A percentile compares a stretch with the other conserved stretches of the same genome.
Conservation (phyloP, 2,329 filamentous ascomycete genomes). For the Aphanocladium album region DNA sequence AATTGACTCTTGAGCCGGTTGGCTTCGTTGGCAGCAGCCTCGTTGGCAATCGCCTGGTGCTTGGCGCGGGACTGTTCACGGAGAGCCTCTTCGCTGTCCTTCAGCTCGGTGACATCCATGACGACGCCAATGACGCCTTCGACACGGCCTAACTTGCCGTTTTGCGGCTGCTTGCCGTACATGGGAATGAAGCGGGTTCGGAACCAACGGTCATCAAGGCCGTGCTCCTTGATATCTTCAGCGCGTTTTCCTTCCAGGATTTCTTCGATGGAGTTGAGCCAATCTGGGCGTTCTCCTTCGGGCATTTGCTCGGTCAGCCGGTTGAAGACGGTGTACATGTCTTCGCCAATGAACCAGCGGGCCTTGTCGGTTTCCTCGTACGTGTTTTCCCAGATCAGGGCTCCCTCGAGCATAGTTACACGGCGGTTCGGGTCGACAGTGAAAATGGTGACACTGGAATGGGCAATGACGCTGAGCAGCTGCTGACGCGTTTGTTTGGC, state of each 20-base stretch:
- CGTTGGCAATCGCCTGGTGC: slow-evolving; percentile 64
- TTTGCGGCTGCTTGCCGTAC: slow-evolving; percentile 49
- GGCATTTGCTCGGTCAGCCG: slow-evolving; percentile 39
- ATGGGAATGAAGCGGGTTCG: slow-evolving; percentile 67
- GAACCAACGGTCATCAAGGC: slow-evolving; percentile 60
- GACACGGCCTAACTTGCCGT: slow-evolving; percentile 44
- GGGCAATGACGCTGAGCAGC: slow-evolving; percentile 66
- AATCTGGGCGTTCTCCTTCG: slow-evolving; percentile 40
- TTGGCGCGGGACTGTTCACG: slow-evolving; percentile 64
- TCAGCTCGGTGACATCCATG: slow-evolving; percentile 72
- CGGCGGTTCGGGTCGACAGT: slow-evolving; percentile 58
- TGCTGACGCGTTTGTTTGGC: slow-evolving; percentile 65
- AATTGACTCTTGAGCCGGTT: slow-evolving; percentile 77
- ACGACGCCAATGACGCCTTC: slow-evolving; percentile 74
- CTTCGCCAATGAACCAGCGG: slow-evolving; percentile 52
- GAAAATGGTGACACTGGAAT: slow-evolving; percentile 72
- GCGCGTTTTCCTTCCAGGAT: slow-evolving; percentile 57
- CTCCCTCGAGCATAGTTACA: slow-evolving; percentile 67
- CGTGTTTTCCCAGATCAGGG: slow-evolving; percentile 50
- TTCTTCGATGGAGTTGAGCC: slow-evolving; percentile 55
- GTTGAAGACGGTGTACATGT: slow-evolving; percentile 61
- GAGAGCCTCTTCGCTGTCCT: slow-evolving; percentile 58
- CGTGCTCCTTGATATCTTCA: slow-evolving; percentile 61
- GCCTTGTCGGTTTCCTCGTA: slow-evolving; percentile 34
- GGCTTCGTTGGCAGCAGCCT: slow-evolving; percentile 73